Percentiles rank a stretch among this genome's conserved stretches.
Evolutionary conservation across 352 stramenopile species (phyloP).

Genomic region (Phytophthora fragariaefolia): DNA sequence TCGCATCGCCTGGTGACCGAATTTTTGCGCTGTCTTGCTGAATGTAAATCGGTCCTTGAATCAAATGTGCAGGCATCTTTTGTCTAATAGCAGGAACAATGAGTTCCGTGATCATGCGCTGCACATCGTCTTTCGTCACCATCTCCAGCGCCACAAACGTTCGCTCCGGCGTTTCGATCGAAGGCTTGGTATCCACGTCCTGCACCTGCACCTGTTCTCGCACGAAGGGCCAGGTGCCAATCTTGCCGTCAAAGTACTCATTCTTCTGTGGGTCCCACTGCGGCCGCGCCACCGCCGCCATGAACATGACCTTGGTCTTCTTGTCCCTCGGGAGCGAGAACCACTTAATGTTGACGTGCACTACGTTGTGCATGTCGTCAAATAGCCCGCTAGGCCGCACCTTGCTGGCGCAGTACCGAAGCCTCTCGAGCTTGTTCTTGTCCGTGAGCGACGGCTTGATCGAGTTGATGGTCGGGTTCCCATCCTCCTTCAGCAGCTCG

Average conservation of each 20-base stretch:
- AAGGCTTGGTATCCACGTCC: conserved; percentile 3
- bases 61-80: conserved; percentile 44
- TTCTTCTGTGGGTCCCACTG: conserved; percentile 45
- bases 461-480: conserved; percentile 37
- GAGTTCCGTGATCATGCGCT: conserved; percentile 45
- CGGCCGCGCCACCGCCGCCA: conserved; percentile 48
- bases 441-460: conserved; percentile 53
- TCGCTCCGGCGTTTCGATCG: neutral
- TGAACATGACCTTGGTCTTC: conserved; percentile 54
- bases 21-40: conserved; percentile 55
- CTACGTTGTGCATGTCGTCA: conserved; percentile 51
- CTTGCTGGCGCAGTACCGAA: conserved; percentile 45
- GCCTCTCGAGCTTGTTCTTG: conserved; percentile 49
- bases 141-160: conserved; percentile 37
- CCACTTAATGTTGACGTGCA: conserved; percentile 61
- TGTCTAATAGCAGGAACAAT: conserved; percentile 43
- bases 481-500: conserved; percentile 47
- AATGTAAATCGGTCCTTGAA: conserved; percentile 43
- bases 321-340: conserved; percentile 44
- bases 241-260: conserved; percentile 50
- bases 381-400: conserved; percentile 46
- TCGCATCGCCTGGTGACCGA: conserved; percentile 37
- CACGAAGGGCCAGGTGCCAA: conserved; percentile 55
- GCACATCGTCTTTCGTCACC: conserved; percentile 51
- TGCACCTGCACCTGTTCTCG: conserved; percentile 18